These are phyloP conservation scores for Colletotrichum zoysiae DNA, from an alignment of 2,329 filamentous ascomycete species.

Conservation along the genomic window DNA sequence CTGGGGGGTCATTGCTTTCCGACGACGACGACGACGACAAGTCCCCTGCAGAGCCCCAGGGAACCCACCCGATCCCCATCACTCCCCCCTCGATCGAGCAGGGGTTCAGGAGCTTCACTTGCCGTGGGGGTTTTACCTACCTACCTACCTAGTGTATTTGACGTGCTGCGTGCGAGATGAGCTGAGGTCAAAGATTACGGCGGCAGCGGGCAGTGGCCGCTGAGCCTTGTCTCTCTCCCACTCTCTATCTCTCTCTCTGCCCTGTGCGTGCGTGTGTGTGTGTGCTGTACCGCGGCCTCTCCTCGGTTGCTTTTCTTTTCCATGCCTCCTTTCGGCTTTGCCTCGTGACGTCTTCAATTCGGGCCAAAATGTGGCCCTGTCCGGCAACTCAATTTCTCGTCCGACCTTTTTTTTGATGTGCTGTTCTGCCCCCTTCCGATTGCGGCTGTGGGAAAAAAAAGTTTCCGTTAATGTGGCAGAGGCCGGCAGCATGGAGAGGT, in stretches of 20 bases:
- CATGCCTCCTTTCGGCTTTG: background rate
- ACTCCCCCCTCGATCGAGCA: conserved; percentile 40
- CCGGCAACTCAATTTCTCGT: conserved; percentile 20
- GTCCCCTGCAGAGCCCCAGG: conserved; percentile 40
- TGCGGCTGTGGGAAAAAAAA: conserved; percentile 26
- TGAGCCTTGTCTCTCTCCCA: no score
- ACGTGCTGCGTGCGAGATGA: conserved; percentile 33
- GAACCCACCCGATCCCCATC: conserved; percentile 42
- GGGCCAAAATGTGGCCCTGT: background rate
- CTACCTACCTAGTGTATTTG: conserved; percentile 10
- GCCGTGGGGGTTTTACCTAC: conserved; percentile 37
- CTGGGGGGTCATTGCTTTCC: conserved; percentile 34
- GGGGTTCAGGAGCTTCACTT: conserved; percentile 36
- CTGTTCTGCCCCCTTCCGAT: background rate
- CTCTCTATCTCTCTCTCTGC: no score
- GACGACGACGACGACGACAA: conserved; percentile 3
- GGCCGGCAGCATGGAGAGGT: conserved; percentile 33
- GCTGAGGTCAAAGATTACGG: conserved; percentile 19
- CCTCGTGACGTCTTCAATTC: background rate
- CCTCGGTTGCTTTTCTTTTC: background rate
- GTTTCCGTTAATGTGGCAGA: conserved; percentile 24
- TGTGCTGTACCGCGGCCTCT: background rate
- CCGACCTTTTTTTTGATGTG: conserved; percentile 24
- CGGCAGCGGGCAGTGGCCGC: conserved; percentile 15
- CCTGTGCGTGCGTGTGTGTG: background rate